A percentile compares a stretch with the other conserved stretches of the same genome.
These are phyloP conservation scores for Apostasia ramifera DNA, from an alignment of 106 monocot genomes.

Conservation along the genomic window DNA sequence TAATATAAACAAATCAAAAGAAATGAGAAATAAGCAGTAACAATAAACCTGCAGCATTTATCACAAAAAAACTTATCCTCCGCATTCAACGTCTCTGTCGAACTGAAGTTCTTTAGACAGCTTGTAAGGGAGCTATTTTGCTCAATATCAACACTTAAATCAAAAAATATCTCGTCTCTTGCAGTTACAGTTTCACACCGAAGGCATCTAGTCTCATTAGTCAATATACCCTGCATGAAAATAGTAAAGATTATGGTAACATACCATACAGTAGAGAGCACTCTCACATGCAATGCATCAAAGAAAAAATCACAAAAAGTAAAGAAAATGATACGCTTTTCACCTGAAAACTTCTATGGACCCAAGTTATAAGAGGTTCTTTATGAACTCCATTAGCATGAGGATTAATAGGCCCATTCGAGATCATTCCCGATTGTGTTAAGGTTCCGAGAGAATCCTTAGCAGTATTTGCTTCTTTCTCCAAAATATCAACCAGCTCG, in stretches of 20 bases:
- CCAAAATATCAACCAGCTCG: conserved; percentile 46
- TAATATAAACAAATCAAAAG: not conserved
- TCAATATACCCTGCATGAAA: conserved; percentile 41
- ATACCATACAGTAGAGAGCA: not conserved
- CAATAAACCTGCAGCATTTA: conserved; percentile 47
- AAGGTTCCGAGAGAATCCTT: conserved; percentile 23
- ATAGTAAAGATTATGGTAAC: not conserved
- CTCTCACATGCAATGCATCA: conserved; percentile 1
- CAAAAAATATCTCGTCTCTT: conserved; percentile 54
- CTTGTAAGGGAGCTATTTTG: conserved; percentile 63
- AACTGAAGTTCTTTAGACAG: conserved; percentile 62
- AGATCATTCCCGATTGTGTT: conserved; percentile 19
- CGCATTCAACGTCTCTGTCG: conserved; percentile 56
- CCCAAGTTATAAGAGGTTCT: conserved; percentile 37
- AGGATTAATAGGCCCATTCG: conserved; percentile 26
- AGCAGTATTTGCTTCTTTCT: conserved; percentile 34
- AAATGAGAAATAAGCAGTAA: not conserved
- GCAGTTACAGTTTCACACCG: conserved; percentile 59
- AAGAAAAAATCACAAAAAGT: not conserved
- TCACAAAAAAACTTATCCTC: conserved; percentile 68
- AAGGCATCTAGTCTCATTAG: conserved; percentile 57
- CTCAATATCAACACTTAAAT: conserved; percentile 56
- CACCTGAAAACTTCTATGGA: conserved; percentile 52
- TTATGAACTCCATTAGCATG: conserved; percentile 32
- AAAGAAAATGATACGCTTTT: not conserved